A percentile compares a stretch with the other conserved stretches of the same genome.
Conservation (phyloP, 805 yeast species). For the Wickerhamiella hasegawae region DNA sequence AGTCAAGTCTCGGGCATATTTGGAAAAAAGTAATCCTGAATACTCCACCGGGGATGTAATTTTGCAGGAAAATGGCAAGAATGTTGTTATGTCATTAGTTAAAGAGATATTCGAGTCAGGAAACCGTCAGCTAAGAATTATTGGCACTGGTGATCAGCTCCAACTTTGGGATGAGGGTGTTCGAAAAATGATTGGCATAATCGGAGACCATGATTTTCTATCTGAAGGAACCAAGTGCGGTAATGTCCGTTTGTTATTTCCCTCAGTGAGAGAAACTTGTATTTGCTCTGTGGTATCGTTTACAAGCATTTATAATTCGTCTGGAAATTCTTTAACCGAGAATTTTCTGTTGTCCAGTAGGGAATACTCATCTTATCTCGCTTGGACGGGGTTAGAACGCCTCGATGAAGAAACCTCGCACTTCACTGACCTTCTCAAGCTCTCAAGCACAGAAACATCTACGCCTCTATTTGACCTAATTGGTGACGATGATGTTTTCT, state of each 20-base stretch:
- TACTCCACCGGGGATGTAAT: constrained; percentile 3
- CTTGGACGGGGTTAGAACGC: no score
- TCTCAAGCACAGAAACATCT: no score
- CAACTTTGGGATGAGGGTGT: constrained; percentile 8
- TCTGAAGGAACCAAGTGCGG: neutral
- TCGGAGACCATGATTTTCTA: neutral
- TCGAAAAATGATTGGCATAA: constrained; percentile 1
- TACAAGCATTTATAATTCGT: neutral
- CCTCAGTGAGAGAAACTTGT: constrained; percentile 3
- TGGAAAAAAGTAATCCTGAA: constrained; percentile 3
- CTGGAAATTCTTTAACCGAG: neutral
- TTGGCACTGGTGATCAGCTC: neutral
- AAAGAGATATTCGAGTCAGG: constrained; percentile 3
- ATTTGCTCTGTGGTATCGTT: constrained; percentile 1
- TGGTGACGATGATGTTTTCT: no score
- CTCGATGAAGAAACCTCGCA: no score
- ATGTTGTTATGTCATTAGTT: constrained; percentile 3
- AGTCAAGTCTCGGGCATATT: constrained; percentile 3
- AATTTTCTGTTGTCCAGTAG: neutral
- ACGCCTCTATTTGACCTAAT: no score
- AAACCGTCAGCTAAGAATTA: constrained; percentile 2
- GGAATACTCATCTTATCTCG: no score
- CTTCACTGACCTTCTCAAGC: no score
- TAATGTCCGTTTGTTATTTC: constrained; percentile 1
- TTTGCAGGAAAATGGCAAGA: neutral